Conservation (phyloP, 2,329 filamentous ascomycete genomes). For the Cladosporium cucumerinum region DNA sequence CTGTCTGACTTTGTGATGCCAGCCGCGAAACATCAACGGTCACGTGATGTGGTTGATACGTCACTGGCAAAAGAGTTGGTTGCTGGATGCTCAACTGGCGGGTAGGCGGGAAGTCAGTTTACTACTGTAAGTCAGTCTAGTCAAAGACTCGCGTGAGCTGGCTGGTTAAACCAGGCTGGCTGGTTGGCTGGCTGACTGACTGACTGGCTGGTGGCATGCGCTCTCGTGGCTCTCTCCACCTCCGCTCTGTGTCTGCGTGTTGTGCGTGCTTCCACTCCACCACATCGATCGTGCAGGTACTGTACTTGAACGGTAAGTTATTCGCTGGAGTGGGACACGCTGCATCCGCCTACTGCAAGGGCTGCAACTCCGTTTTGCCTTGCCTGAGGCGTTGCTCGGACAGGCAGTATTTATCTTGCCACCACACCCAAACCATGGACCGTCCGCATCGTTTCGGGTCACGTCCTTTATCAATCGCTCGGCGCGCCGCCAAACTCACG, state of each 20-base stretch:
- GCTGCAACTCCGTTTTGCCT: background rate
- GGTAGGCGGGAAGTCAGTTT: too few relatives aligned
- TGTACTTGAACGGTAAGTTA: background rate
- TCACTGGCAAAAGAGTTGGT: background rate
- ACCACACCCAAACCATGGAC: background rate
- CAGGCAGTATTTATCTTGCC: background rate
- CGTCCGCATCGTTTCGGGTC: background rate
- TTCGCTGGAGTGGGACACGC: background rate
- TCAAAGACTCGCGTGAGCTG: background rate
- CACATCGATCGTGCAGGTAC: background rate
- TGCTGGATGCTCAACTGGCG: background rate
- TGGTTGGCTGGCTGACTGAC: too few relatives aligned
- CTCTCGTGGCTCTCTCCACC: background rate
- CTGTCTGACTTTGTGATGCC: background rate
- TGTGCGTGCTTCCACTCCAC: background rate
- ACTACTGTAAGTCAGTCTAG: too few relatives aligned
- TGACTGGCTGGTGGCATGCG: background rate
- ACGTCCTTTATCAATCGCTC: background rate
- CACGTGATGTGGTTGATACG: background rate
- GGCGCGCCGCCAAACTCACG: conserved; percentile 7
- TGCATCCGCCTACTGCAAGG: conserved; percentile 4
- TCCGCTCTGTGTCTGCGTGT: background rate
- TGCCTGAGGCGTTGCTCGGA: background rate
- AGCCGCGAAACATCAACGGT: background rate
- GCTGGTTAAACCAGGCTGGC: too few relatives aligned